phyloP scores from a whole-genome alignment of 441 rosid genomes.

The Pelargonium fulgidum region DNA sequence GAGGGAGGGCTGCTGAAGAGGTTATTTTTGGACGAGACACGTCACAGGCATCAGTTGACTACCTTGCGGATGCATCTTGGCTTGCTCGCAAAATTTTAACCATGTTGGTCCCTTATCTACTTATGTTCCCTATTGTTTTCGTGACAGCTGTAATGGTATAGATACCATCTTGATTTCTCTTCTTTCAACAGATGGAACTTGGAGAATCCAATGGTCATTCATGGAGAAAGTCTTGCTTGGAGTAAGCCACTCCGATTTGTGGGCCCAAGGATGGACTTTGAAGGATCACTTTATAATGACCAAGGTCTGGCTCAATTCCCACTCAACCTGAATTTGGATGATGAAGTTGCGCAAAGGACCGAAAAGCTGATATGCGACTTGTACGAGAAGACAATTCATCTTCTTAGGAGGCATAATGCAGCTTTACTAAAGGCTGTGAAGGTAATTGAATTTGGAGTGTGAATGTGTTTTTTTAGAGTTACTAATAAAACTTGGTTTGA shows the following conservation, averaged over 20 bases:
- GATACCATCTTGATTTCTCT: slow-evolving; percentile 10
- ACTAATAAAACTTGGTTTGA: neutral
- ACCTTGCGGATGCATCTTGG: slow-evolving; percentile 94
- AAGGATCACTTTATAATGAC: slow-evolving; percentile 82
- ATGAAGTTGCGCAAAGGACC: slow-evolving; percentile 63
- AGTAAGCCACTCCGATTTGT: slow-evolving; percentile 61
- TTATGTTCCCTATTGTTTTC: slow-evolving; percentile 16
- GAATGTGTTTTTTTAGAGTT: neutral
- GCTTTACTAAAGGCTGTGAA: slow-evolving; percentile 79
- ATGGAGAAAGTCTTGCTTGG: slow-evolving; percentile 92
- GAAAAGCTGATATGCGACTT: slow-evolving; percentile 53
- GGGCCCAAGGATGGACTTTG: slow-evolving; percentile 88
- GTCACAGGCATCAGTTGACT: slow-evolving; percentile 72
- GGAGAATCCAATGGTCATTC: slow-evolving; percentile 88
- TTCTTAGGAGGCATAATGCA: slow-evolving; percentile 64
- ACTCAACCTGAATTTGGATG: slow-evolving; percentile 77
- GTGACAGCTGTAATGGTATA: slow-evolving; percentile 11
- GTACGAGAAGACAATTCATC: slow-evolving; percentile 59
- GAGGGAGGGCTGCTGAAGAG: slow-evolving; percentile 95
- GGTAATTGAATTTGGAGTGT: slow-evolving; percentile 32
- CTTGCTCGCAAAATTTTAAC: slow-evolving; percentile 89
- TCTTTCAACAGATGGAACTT: slow-evolving; percentile 70
- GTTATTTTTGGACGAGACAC: slow-evolving; percentile 81
- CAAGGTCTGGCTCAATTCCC: slow-evolving; percentile 69
- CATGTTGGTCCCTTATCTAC: slow-evolving; percentile 36